A percentile compares a stretch with the other conserved stretches of the same genome.
Conservation (phyloP, 257 asterid genomes). For the Coffea canephora region DNA sequence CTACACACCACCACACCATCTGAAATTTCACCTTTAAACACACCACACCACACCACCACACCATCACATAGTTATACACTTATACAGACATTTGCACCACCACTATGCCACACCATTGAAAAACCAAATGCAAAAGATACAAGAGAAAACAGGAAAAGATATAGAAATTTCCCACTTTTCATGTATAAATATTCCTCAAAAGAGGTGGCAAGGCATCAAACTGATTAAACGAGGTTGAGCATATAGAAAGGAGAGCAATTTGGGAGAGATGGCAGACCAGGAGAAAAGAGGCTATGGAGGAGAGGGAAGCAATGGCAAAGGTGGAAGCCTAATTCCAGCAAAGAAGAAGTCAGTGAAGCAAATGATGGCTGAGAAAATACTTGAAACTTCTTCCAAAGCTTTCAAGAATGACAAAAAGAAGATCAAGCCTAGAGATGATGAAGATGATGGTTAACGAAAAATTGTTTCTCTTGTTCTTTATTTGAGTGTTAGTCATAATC, state of each 20-base stretch:
- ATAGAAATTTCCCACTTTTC: background rate
- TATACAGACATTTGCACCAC: background rate
- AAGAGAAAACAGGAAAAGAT: background rate
- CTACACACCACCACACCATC: too few relatives aligned
- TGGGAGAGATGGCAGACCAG: background rate
- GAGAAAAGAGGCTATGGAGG: background rate
- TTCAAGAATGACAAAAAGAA: background rate
- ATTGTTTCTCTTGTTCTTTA: too few relatives aligned
- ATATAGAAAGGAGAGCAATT: background rate
- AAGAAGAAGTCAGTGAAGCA: slow-evolving; percentile 8
- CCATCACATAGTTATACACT: background rate
- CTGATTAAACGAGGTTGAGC: background rate
- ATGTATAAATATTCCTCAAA: background rate
- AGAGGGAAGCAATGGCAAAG: background rate
- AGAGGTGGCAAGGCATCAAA: background rate
- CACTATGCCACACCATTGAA: background rate
- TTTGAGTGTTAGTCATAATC: background rate
- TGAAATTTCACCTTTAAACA: too few relatives aligned
- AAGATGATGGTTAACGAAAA: background rate
- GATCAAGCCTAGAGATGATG: background rate
- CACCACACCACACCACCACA: background rate
- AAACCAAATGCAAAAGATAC: too few relatives aligned
- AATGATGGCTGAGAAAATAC: slow-evolving; percentile 7
- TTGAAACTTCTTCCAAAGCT: slow-evolving; percentile 2
- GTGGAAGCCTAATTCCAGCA: slow-evolving; percentile 8